A percentile compares a stretch with the other conserved stretches of the same genome.
Conservation (phyloP, 108 stramenopile species). For the Conticribra weissflogii region DNA sequence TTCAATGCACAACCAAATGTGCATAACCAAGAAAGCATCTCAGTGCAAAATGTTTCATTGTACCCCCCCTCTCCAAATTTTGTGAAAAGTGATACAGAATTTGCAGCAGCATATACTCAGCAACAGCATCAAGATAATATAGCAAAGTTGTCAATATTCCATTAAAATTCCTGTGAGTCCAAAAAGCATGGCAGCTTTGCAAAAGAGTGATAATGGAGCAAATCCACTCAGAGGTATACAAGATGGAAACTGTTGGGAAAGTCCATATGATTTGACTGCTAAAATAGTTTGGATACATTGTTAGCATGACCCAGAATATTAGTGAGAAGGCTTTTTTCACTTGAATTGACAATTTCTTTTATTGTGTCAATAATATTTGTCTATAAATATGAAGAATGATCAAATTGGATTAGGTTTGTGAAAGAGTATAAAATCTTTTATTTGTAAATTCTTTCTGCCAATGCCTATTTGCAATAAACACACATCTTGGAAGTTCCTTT, state of each 20-base stretch:
- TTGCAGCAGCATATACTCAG: conserved; percentile 16
- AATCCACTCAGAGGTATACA: conserved; percentile 19
- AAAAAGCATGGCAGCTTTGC: conserved; percentile 62
- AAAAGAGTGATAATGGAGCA: conserved; percentile 24
- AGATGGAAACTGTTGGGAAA: conserved; percentile 23
- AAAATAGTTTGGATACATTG: conserved; percentile 28
- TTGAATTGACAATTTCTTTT: conserved; percentile 51
- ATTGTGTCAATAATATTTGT: conserved; percentile 56
- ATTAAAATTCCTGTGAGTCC: conserved; percentile 71
- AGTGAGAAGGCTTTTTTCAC: conserved; percentile 46
- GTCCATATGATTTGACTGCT: conserved; percentile 27
- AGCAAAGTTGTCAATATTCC: conserved; percentile 60
- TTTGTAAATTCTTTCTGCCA: too few species aligned
- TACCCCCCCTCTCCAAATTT: conserved; percentile 57
- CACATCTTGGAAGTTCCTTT: conserved; percentile 52
- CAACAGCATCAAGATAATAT: conserved; percentile 40
- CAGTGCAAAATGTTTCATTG: conserved; percentile 66
- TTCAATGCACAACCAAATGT: conserved; percentile 66
- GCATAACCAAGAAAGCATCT: conserved; percentile 65
- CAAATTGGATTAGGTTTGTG: too few species aligned
- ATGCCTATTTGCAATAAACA: too few species aligned
- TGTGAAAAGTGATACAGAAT: conserved; percentile 21
- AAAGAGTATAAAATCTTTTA: too few species aligned
- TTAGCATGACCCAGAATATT: conserved; percentile 25
- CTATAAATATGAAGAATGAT: too few species aligned